These are phyloP conservation scores for Diatrype stigma DNA, from an alignment of 2,329 filamentous ascomycete genomes.

Conservation along the genomic window DNA sequence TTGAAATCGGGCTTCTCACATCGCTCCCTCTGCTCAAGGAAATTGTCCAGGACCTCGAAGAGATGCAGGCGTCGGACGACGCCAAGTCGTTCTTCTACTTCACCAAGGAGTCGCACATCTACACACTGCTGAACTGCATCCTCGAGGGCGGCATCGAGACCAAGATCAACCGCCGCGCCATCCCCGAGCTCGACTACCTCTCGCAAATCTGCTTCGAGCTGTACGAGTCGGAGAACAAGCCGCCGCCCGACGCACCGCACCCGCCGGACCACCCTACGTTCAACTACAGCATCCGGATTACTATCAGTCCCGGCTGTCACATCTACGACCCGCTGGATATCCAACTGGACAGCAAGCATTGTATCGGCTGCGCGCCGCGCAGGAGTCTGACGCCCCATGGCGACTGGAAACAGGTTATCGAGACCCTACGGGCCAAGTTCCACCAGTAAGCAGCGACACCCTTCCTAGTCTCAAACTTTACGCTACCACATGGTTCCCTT, in stretches of 20 bases:
- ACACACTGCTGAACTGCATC: slow-evolving; percentile 96
- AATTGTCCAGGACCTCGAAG: slow-evolving; percentile 93
- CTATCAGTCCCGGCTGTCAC: slow-evolving; percentile 91
- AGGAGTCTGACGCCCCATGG: slow-evolving; percentile 85
- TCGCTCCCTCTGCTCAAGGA: slow-evolving; percentile 91
- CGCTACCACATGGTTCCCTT: too few relatives aligned
- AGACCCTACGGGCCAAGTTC: slow-evolving; percentile 90
- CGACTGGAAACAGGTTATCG: slow-evolving; percentile 96
- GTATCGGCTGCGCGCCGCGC: slow-evolving; percentile 89
- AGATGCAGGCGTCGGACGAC: slow-evolving; percentile 90
- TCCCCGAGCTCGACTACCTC: slow-evolving; percentile 95
- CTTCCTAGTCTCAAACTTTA: neutral
- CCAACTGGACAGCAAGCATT: slow-evolving; percentile 92
- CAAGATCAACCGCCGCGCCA: slow-evolving; percentile 91
- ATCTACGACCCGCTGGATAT: slow-evolving; percentile 95
- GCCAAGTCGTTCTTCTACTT: slow-evolving; percentile 98
- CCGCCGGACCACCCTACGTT: slow-evolving; percentile 66
- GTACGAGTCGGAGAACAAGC: slow-evolving; percentile 85
- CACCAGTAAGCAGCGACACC: slow-evolving; percentile 64
- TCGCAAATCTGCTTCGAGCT: slow-evolving; percentile 98
- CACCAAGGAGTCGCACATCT: slow-evolving; percentile 98
- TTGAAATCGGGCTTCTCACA: slow-evolving; percentile 95
- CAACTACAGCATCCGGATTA: slow-evolving; percentile 94
- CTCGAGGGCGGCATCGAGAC: slow-evolving; percentile 94
- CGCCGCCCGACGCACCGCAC: slow-evolving; percentile 34